phyloP scores from a whole-genome alignment of 1,284 basidiomycete genomes.

The Pseudomicrostroma phylloplanum region DNA sequence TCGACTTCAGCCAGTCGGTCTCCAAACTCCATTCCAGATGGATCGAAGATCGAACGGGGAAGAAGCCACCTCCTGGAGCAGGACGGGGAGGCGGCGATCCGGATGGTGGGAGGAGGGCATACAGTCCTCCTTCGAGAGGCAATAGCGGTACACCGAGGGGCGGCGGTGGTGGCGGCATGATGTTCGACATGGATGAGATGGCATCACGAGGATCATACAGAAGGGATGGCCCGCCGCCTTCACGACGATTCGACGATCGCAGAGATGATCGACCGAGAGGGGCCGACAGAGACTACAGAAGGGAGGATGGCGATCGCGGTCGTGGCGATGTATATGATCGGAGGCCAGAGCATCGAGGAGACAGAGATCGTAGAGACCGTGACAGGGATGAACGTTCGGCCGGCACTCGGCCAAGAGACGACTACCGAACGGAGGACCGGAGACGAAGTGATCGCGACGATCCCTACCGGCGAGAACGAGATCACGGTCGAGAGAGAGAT shows the following conservation, averaged over 20 bases:
- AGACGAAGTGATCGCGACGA: conserved; percentile 28
- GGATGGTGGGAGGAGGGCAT: conserved; percentile 14
- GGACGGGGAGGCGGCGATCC: not conserved
- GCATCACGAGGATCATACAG: not conserved
- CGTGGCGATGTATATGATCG: not conserved
- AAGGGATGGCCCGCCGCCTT: not conserved
- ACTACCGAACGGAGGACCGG: conserved; percentile 18
- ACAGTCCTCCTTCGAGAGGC: not conserved
- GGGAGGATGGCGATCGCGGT: not conserved
- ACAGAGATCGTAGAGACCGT: conserved; percentile 13
- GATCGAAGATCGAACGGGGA: conserved; percentile 39
- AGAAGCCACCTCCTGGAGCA: conserved; percentile 21
- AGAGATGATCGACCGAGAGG: not conserved
- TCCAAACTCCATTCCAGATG: conserved; percentile 56
- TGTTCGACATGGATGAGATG: conserved; percentile 16
- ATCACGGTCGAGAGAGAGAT: conserved; percentile 18
- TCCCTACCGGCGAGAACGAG: conserved; percentile 12
- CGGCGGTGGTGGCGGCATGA: conserved; percentile 11
- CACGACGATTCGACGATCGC: not conserved
- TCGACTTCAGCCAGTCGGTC: conserved; percentile 81
- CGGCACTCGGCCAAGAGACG: conserved; percentile 6
- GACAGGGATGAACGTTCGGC: conserved; percentile 7
- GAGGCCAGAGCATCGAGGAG: conserved; percentile 5
- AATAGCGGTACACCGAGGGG: not conserved
- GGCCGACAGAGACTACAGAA: not conserved